These are phyloP conservation scores for Eleusine indica DNA, from an alignment of 176 grass and related monocot species.

Conservation along the genomic window DNA sequence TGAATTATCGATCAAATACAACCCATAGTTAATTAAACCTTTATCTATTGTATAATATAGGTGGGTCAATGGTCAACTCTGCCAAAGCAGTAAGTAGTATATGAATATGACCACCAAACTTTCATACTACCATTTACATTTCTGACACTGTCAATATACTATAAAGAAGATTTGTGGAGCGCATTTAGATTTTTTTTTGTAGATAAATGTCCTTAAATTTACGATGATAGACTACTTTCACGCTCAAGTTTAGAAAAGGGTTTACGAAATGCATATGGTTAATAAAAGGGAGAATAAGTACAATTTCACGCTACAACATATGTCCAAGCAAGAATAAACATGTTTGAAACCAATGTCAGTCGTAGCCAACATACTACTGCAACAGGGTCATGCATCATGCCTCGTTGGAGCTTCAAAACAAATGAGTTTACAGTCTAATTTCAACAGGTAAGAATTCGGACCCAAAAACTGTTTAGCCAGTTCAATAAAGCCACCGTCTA, in stretches of 20 bases:
- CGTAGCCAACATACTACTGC: neutral
- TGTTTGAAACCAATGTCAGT: neutral
- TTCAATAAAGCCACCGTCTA: constrained; percentile 22
- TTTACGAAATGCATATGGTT: neutral
- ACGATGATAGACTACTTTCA: neutral
- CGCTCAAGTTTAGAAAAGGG: constrained; percentile 1
- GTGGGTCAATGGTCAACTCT: neutral
- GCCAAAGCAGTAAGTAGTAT: neutral
- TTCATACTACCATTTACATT: neutral
- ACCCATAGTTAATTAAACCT: neutral
- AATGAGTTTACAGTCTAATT: neutral
- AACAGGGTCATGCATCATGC: neutral
- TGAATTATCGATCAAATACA: neutral
- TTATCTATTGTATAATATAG: neutral
- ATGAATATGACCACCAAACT: neutral
- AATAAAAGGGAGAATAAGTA: neutral
- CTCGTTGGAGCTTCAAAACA: neutral
- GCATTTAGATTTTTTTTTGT: neutral
- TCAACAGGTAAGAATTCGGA: neutral
- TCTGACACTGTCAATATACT: constrained; percentile 4
- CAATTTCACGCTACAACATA: neutral
- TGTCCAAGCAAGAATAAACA: no score
- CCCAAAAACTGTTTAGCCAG: constrained; percentile 17
- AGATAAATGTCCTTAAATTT: neutral
- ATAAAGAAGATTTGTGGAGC: neutral